phyloP scores from a whole-genome alignment of 371 early-diverging fungal species.

The Syncephalastrum monosporum region DNA sequence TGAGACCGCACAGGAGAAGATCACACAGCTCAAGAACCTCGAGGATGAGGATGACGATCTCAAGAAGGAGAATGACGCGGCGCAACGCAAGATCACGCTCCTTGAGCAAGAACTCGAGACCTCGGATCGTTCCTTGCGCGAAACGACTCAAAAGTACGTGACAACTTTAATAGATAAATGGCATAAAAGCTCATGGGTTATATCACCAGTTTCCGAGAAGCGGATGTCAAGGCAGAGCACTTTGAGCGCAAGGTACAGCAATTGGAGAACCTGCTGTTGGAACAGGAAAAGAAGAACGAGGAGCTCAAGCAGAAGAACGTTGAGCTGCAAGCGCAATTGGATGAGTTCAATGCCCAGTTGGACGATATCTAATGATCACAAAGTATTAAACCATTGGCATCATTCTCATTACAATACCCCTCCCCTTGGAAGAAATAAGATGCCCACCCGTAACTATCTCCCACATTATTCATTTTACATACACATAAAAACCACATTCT shows the following conservation, averaged over 20 bases:
- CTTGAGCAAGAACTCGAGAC: slow-evolving; percentile 70
- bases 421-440: neutral
- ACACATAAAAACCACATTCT: neutral
- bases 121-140: slow-evolving; percentile 64
- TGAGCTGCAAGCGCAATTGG: slow-evolving; percentile 64
- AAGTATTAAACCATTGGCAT: neutral
- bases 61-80: slow-evolving; percentile 65
- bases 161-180: slow-evolving; percentile 8
- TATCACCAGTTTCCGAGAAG: slow-evolving; percentile 61
- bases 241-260: slow-evolving; percentile 77
- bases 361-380: slow-evolving; percentile 58
- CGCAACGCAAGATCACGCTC: slow-evolving; percentile 60
- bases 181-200: neutral
- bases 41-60: slow-evolving; percentile 63
- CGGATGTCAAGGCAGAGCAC: slow-evolving; percentile 80
- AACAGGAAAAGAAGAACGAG: slow-evolving; percentile 64
- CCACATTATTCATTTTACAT: neutral
- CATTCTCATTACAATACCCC: neutral
- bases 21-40: slow-evolving; percentile 56
- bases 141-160: slow-evolving; percentile 71
- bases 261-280: slow-evolving; percentile 58
- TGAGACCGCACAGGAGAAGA: slow-evolving; percentile 59
- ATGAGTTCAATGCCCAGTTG: slow-evolving; percentile 65
- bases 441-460: neutral
- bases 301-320: slow-evolving; percentile 60